phyloP scores from a whole-genome alignment of 1,284 basidiomycete genomes.

The Ganoderma boninense region DNA sequence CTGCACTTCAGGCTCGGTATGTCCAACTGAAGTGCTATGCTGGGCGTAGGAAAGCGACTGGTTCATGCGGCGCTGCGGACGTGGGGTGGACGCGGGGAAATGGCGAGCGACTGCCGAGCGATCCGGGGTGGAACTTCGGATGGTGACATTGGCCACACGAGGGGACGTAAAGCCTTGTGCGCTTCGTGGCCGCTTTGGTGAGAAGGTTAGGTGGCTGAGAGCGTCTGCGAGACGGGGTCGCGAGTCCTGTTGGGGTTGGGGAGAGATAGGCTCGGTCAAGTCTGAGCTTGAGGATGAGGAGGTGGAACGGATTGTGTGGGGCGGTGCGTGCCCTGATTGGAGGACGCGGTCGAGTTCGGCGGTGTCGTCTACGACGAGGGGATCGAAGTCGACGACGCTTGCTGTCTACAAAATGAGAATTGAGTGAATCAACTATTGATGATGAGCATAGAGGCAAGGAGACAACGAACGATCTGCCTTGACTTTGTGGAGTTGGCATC shows the following conservation, averaged over 20 bases:
- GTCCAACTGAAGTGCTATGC: conserved; percentile 40
- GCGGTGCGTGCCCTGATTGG: conserved; percentile 56
- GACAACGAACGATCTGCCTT: conserved; percentile 51
- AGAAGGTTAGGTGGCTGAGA: conserved; percentile 69
- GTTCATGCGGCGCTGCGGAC: conserved; percentile 26
- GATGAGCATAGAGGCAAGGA: not conserved
- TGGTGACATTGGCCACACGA: conserved; percentile 24
- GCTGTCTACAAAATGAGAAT: conserved; percentile 32
- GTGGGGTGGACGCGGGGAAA: conserved; percentile 26
- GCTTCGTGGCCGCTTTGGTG: conserved; percentile 72
- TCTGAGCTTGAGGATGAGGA: conserved; percentile 53
- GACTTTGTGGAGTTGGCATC: conserved; percentile 60
- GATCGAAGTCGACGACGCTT: conserved; percentile 49
- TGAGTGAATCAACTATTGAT: conserved; percentile 14
- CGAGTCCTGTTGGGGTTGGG: conserved; percentile 34
- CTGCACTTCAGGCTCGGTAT: conserved; percentile 54
- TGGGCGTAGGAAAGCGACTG: conserved; percentile 34
- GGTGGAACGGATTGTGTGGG: conserved; percentile 48
- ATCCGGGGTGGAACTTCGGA: conserved; percentile 27
- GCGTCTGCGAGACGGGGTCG: conserved; percentile 74
- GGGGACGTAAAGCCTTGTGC: conserved; percentile 44
- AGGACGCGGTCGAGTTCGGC: conserved; percentile 71
- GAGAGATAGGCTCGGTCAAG: conserved; percentile 47
- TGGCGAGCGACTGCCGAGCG: conserved; percentile 26
- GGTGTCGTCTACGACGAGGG: conserved; percentile 65